phyloP scores from a whole-genome alignment of 1,284 basidiomycete genomes.

The Cutaneotrichosporon sp. region DNA sequence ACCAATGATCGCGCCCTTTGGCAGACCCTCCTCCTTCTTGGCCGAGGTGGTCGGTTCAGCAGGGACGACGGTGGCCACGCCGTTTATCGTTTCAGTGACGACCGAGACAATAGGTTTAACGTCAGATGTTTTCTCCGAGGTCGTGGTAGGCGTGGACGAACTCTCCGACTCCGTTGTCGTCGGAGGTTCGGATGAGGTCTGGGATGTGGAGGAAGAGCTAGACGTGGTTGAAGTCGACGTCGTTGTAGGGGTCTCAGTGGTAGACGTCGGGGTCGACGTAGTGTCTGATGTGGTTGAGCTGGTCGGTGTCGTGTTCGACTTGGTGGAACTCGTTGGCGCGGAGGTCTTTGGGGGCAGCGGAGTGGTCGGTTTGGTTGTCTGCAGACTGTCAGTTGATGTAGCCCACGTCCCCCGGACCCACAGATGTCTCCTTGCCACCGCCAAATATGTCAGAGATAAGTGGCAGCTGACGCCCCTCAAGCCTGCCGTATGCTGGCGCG shows the following conservation, averaged over 20 bases:
- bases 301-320: not conserved
- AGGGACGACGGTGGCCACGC: constrained; percentile 9
- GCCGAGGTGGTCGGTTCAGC: not conserved
- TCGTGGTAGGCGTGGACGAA: not conserved
- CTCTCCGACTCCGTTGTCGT: not conserved
- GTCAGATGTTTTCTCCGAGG: not conserved
- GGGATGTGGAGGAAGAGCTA: not conserved
- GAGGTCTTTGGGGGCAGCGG: not conserved
- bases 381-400: too few species aligned
- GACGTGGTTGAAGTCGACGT: not conserved
- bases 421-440: too few species aligned
- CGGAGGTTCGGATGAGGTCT: not conserved
- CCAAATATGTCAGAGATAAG: too few species aligned
- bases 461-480: too few species aligned
- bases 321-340: not conserved
- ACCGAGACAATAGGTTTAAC: constrained; percentile 13
- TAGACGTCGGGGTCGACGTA: too few species aligned
- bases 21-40: constrained; percentile 20
- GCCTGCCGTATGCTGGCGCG: too few species aligned
- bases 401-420: too few species aligned
- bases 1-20: constrained; percentile 44
- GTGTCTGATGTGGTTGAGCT: too few species aligned
- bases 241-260: not conserved
- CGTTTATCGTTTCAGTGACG: constrained; percentile 9
- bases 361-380: not conserved